Evolutionary conservation across 1,284 basidiomycete genomes (phyloP).

Genomic region (Puccinia hordei): DNA sequence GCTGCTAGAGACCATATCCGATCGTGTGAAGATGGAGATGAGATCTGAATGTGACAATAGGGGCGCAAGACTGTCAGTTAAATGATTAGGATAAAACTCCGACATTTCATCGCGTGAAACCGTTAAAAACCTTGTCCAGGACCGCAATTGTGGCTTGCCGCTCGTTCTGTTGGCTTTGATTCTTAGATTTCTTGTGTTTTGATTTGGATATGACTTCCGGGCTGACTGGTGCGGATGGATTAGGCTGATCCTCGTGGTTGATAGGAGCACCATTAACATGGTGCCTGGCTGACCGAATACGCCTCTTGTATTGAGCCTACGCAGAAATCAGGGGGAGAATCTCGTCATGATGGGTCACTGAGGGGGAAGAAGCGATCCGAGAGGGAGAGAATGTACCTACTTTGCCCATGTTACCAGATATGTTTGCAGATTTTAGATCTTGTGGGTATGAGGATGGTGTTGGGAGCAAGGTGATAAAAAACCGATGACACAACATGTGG

Average conservation of each 20-base stretch:
- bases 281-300: slow-evolving; percentile 40
- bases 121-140: slow-evolving; percentile 22
- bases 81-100: not conserved
- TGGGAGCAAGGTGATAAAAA: too few species aligned
- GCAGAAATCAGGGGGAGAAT: not conserved
- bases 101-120: not conserved
- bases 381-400: not conserved
- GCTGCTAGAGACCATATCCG: slow-evolving; percentile 43
- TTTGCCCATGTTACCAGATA: not conserved
- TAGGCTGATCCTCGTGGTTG: not conserved
- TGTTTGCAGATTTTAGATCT: too few species aligned
- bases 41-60: not conserved
- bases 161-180: slow-evolving; percentile 13
- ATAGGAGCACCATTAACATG: slow-evolving; percentile 24
- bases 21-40: slow-evolving; percentile 28
- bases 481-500: not conserved
- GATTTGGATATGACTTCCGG: not conserved
- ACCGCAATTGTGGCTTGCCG: slow-evolving; percentile 35
- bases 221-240: not conserved
- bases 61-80: not conserved
- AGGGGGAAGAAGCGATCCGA: not conserved
- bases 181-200: slow-evolving; percentile 13
- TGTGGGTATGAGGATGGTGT: not conserved
- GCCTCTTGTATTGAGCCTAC: slow-evolving; percentile 49
- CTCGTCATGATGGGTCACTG: not conserved